Evolutionary conservation across 805 yeast genomes (phyloP), one percentile per base, ranked within the genome.

Genomic region (Ogataea nakhonphanomensis): DNA sequence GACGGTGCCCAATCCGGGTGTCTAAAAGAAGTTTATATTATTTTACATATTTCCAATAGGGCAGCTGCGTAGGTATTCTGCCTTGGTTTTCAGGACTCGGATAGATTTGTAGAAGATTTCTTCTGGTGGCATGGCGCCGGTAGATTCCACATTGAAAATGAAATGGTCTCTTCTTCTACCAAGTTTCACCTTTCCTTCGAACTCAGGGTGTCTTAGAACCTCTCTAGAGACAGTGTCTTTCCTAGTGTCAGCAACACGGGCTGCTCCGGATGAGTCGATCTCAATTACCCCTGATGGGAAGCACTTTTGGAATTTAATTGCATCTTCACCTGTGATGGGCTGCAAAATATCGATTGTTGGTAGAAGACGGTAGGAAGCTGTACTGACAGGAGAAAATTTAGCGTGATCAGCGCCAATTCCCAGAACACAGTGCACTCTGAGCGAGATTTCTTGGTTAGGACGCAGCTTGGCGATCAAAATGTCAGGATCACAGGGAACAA

Each of bases 361-460:
- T 69, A 93, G 65, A 58, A 93, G 72, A 66, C 99, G 77, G 67
- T 93, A 93, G 10, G 96, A 86, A 3, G 99, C 97, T 10, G 99
- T 93, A 12, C 95, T 78, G 8, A 93, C 99, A 5, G 99, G 99
- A 7, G 97, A 88, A 62, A 87, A 93, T 65, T 93, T 93, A 44
- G 99, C 97, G 65, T 93, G 99, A 63, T 93, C 99, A 30, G 88
- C 66, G 37, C 97, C 99, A 50, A 86, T 67, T 43, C 99, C 99
- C 47, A 91, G 72, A 23, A 90, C 72, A 61, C 97, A 93, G 66
- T 89, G 96, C 42, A 84, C 95, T 58, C 89, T 74, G 50, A 93
- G 71, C 21, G 91, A 77, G 48, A 93, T 90, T 66, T 93, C 98
- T 68, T 93, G 99, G 35, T 96, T 96, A 6, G 98, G 98, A 56